Evolutionary conservation across 176 grass and related monocot species (phyloP).

Genomic region (Aegilops bicornis): DNA sequence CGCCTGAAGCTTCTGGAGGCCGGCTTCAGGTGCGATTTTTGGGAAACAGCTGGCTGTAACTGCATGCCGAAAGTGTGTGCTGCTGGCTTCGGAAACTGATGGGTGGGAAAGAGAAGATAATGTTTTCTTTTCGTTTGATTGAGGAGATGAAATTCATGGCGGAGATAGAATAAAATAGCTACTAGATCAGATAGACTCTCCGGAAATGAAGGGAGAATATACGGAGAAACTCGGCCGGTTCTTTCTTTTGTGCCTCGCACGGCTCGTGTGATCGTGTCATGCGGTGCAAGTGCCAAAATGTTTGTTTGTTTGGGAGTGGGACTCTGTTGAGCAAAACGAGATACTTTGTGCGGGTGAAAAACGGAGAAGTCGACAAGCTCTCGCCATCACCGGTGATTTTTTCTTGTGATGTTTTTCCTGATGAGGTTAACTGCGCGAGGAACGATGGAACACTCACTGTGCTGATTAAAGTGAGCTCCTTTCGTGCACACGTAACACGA

Average conservation of each 20-base stretch:
- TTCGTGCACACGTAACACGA: background rate
- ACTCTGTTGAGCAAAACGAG: background rate
- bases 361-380: background rate
- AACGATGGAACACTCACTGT: background rate
- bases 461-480: background rate
- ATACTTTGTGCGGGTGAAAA: background rate
- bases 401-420: background rate
- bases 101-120: background rate
- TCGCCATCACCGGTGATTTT: background rate
- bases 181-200: too few relatives aligned
- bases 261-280: too few relatives aligned
- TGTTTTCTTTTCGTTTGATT: background rate
- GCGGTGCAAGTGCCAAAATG: too few relatives aligned
- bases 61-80: too few relatives aligned
- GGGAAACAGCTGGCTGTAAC: background rate
- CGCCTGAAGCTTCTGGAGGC: slow-evolving; percentile 9
- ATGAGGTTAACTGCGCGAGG: background rate
- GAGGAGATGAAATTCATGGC: background rate
- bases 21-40: background rate
- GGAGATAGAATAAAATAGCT: too few relatives aligned
- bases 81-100: background rate
- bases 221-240: too few relatives aligned
- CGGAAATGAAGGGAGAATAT: too few relatives aligned
- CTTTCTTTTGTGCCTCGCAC: too few relatives aligned
- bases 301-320: background rate